Percentiles rank a stretch among this genome's conserved stretches.
phyloP scores from a whole-genome alignment of 768 basidiomycete species.

The Hericium alpestre region DNA sequence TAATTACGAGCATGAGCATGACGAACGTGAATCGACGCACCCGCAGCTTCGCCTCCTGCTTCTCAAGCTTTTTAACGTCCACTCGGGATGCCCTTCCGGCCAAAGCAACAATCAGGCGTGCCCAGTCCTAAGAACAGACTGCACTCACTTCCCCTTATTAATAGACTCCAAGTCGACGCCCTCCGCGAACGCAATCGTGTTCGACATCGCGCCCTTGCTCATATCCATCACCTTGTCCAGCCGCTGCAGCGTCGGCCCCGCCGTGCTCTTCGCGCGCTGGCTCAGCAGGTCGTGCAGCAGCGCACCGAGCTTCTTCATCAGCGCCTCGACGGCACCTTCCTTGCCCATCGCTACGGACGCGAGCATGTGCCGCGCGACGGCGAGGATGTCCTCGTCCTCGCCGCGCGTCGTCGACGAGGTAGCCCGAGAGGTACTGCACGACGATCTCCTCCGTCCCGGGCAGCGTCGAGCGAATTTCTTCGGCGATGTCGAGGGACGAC shows the following conservation, averaged over 20 bases:
- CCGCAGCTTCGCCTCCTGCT: constrained; percentile 85
- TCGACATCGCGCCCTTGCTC: constrained; percentile 72
- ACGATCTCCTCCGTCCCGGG: constrained; percentile 79
- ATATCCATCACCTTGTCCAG: constrained; percentile 84
- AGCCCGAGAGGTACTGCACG: constrained; percentile 80
- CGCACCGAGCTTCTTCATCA: constrained; percentile 56
- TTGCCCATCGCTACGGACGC: constrained; percentile 62
- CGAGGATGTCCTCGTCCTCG: constrained; percentile 81
- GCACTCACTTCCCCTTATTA: constrained; percentile 80
- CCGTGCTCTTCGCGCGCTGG: constrained; percentile 37
- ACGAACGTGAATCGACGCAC: not conserved
- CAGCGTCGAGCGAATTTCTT: constrained; percentile 59
- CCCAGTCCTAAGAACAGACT: not conserved
- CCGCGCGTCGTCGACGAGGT: constrained; percentile 82
- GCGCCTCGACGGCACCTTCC: constrained; percentile 45
- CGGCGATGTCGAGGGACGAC: constrained; percentile 68
- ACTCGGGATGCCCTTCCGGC: constrained; percentile 71
- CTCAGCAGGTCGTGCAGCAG: constrained; percentile 57
- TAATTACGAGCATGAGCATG: not conserved
- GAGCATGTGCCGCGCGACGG: constrained; percentile 62
- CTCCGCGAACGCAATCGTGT: constrained; percentile 67
- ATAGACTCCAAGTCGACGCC: constrained; percentile 87
- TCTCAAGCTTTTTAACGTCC: constrained; percentile 91
- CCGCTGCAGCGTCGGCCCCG: constrained; percentile 61
- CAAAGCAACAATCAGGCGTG: no score